Evolutionary conservation across 257 asterid species (phyloP).

Genomic region (Petunia secreta): DNA sequence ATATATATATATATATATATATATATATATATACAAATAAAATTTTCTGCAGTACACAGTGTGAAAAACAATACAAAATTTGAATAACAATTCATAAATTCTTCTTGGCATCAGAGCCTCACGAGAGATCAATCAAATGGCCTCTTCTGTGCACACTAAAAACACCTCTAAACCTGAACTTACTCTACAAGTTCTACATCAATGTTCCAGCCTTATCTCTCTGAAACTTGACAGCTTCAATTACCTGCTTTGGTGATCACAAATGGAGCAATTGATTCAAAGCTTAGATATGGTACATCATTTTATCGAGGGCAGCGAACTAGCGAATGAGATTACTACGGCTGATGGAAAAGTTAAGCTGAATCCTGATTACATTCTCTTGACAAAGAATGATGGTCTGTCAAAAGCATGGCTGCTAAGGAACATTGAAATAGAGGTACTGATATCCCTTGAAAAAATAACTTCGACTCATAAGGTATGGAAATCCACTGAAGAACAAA

Average conservation of each 20-base stretch:
- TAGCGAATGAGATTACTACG: not conserved
- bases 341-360: not conserved
- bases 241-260: too few relatives aligned
- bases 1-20: too few relatives aligned
- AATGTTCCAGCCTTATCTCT: too few relatives aligned
- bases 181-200: not conserved
- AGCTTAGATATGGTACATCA: not conserved
- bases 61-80: too few relatives aligned
- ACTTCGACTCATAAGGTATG: not conserved
- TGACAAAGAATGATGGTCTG: not conserved
- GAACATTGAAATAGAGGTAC: not conserved
- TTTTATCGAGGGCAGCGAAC: not conserved
- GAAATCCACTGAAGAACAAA: not conserved
- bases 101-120: not conserved
- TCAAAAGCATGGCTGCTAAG: not conserved
- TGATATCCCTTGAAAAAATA: not conserved
- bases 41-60: too few relatives aligned
- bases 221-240: too few relatives aligned
- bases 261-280: not conserved
- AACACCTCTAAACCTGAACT: not conserved
- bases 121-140: not conserved
- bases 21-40: too few relatives aligned
- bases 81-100: too few relatives aligned
- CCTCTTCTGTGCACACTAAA: not conserved
- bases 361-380: not conserved